Conservation (phyloP, 805 yeast species). For the Kluyveromyces lactis region DNA sequence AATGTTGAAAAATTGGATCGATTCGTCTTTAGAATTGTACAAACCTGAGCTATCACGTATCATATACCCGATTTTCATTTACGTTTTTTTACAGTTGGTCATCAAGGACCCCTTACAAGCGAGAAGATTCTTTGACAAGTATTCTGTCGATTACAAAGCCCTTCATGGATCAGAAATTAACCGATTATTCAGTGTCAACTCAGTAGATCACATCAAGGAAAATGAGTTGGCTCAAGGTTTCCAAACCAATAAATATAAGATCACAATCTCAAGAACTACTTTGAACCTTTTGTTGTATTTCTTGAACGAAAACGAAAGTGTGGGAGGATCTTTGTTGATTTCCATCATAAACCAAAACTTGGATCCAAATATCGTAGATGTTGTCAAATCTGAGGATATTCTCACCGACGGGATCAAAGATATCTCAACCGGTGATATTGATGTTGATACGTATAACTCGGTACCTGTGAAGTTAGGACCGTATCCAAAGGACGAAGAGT, state of each 20-base stretch:
- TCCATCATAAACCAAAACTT: conserved; percentile 81
- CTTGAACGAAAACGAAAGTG: conserved; percentile 82
- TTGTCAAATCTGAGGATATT: conserved; percentile 27
- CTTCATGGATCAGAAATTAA: conserved; percentile 73
- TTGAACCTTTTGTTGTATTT: conserved; percentile 78
- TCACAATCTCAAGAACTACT: conserved; percentile 74
- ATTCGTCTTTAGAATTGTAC: conserved; percentile 82
- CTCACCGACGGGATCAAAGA: conserved; percentile 30
- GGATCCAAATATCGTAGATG: conserved; percentile 36
- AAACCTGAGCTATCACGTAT: conserved; percentile 78
- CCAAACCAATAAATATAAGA: conserved; percentile 60
- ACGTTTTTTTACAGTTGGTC: conserved; percentile 74
- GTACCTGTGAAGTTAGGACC: conserved; percentile 68
- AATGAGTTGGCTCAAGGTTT: conserved; percentile 75
- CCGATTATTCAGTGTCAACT: conserved; percentile 61
- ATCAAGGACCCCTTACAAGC: conserved; percentile 56
- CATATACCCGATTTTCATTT: conserved; percentile 87
- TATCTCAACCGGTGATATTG: conserved; percentile 25
- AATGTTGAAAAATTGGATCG: conserved; percentile 80
- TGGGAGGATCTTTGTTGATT: conserved; percentile 84
- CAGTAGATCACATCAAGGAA: conserved; percentile 74
- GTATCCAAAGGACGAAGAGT: conserved; percentile 80
- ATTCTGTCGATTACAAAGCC: conserved; percentile 61
- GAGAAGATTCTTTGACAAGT: conserved; percentile 66
- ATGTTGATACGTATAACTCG: conserved; percentile 22